Conservation (phyloP, 805 yeast species). For the Saccharomycopsis sp. region DNA sequence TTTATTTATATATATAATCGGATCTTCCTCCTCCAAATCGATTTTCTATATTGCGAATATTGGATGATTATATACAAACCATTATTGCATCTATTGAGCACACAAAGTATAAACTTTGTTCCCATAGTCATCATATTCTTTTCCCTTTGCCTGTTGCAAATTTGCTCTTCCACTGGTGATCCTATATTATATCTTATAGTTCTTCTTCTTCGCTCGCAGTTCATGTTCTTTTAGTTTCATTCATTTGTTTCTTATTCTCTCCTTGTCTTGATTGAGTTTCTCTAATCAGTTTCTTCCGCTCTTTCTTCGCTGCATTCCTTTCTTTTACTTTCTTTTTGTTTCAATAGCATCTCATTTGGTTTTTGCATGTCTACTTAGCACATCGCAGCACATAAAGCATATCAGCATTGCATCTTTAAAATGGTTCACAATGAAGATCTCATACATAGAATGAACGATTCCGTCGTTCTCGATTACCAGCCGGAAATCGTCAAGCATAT, state of each 20-base stretch:
- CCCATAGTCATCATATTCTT: neutral
- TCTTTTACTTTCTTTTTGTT: neutral
- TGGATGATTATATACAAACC: neutral
- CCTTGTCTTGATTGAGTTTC: neutral
- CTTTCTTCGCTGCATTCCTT: neutral
- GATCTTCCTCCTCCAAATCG: neutral
- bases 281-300: neutral
- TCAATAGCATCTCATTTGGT: neutral
- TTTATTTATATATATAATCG: no score
- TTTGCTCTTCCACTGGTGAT: neutral
- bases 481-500: constrained; percentile 8
- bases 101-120: neutral
- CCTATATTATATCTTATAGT: neutral
- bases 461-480: constrained; percentile 5
- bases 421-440: neutral
- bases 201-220: neutral
- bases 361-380: neutral
- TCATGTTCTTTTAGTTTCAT: neutral
- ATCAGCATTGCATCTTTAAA: neutral
- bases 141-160: neutral
- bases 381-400: no score
- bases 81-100: neutral
- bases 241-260: neutral
- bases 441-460: constrained; percentile 6
- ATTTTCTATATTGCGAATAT: neutral